These are phyloP conservation scores for Epichloe uncinata DNA, from an alignment of 2,329 filamentous ascomycete species.

Conservation along the genomic window DNA sequence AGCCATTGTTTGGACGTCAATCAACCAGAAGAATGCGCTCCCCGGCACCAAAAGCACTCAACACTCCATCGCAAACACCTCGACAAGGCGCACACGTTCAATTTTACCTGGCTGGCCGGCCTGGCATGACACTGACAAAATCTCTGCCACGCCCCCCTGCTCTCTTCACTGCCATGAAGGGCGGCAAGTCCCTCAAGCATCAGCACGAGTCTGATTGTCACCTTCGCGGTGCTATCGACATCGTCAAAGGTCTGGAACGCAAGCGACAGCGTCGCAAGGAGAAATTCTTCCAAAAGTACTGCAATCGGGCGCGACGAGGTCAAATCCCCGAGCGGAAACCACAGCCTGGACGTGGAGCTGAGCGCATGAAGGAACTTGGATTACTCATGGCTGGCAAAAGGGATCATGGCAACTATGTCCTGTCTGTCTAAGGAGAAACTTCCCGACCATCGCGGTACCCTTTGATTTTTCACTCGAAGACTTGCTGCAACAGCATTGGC, in stretches of 20 bases:
- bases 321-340: slow-evolving; percentile 50
- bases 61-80: slow-evolving; percentile 26
- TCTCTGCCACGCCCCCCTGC: slow-evolving; percentile 73
- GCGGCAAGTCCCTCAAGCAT: slow-evolving; percentile 25
- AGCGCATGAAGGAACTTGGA: slow-evolving; percentile 75
- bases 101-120: slow-evolving; percentile 36
- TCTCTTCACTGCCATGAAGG: slow-evolving; percentile 45
- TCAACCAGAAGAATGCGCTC: slow-evolving; percentile 61
- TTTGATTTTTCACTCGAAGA: not conserved
- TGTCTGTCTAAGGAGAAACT: slow-evolving; percentile 45
- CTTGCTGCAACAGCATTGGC: not conserved
- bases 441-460: not conserved
- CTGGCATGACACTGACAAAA: slow-evolving; percentile 63
- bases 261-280: slow-evolving; percentile 88
- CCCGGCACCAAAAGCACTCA: slow-evolving; percentile 43
- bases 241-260: slow-evolving; percentile 88
- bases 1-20: slow-evolving; percentile 43
- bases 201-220: slow-evolving; percentile 39
- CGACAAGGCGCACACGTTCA: slow-evolving; percentile 24
- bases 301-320: slow-evolving; percentile 64
- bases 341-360: slow-evolving; percentile 72
- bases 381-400: slow-evolving; percentile 74
- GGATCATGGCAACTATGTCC: slow-evolving; percentile 62
- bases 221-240: slow-evolving; percentile 88
- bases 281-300: slow-evolving; percentile 83